These are phyloP conservation scores for Blastobotrys malaysiensis DNA, from an alignment of 1,139 yeast species.

Conservation along the genomic window DNA sequence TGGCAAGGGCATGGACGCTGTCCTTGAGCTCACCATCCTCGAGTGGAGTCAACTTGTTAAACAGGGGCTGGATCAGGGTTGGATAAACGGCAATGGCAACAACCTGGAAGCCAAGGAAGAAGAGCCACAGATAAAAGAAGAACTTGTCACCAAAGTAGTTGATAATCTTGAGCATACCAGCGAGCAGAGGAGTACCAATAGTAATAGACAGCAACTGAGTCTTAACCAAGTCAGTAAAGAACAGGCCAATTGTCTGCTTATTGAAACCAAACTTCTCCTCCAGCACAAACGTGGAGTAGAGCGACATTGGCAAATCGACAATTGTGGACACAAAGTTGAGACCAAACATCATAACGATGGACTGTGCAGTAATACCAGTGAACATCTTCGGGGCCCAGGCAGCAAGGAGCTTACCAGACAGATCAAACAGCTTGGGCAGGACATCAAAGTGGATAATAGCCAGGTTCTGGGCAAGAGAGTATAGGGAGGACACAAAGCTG, in stretches of 20 bases:
- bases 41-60: constrained; percentile 84
- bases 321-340: constrained; percentile 47
- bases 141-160: constrained; percentile 74
- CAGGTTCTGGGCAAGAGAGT: constrained; percentile 51
- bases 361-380: constrained; percentile 41
- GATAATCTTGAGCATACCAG: constrained; percentile 73
- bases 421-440: constrained; percentile 64
- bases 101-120: constrained; percentile 66
- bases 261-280: constrained; percentile 94
- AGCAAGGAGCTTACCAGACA: constrained; percentile 42
- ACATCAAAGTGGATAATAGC: constrained; percentile 55
- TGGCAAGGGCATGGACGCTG: constrained; percentile 76
- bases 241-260: constrained; percentile 66
- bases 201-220: constrained; percentile 46
- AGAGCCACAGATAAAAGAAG: constrained; percentile 69
- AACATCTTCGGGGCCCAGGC: constrained; percentile 32
- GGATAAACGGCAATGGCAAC: constrained; percentile 69
- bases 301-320: constrained; percentile 58
- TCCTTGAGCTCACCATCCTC: constrained; percentile 84
- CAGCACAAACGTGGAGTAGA: constrained; percentile 76
- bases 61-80: constrained; percentile 80
- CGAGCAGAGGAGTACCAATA: constrained; percentile 68
- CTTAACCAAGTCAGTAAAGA: constrained; percentile 70
- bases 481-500: constrained; percentile 51
- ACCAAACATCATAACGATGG: constrained; percentile 56